Evolutionary conservation across 129 eudicot species (phyloP), one percentile per base, ranked within the genome.

Genomic region (Logfia minima): DNA sequence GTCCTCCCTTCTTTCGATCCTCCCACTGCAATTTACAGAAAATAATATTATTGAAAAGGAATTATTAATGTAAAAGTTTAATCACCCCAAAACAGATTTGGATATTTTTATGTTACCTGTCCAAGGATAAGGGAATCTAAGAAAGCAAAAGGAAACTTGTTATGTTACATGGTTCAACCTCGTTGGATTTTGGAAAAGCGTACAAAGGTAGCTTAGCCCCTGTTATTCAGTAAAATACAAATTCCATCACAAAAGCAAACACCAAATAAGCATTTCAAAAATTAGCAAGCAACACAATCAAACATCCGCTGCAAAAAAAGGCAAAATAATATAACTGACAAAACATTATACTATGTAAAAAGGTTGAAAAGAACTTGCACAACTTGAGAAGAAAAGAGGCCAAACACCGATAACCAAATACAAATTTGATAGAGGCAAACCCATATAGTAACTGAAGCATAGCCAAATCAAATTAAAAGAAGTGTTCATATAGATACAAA

Each of bases 141-240:
- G 86, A 94, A 94, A 59, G 89, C 92, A 75, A 86, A 84, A 29
- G 92, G 90, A 32, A 32, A 32, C 35, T 32, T 4, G 35, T 32
- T 32, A 32, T 80, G 24, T 79, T 83, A 43, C 75, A 41, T 39
- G 3, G 71, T 53, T 75, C 87, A 79, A 70, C 55, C 51, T 85
- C 77, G 71, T 68, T 79, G 79, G 58, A 74, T 78, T 80, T 91
- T 74, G 87, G 87, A 75, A 86, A 95, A 77, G 96, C 96, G 83
- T 93, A 93, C 81, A 90, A 19, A 79, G 98, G 98, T 65, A 93
- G 79, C 87, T 88, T 93, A 43, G 98, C 80, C 26, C 98, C 97
- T 93, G 72, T 45, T 29, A 70, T 5, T 22, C 59, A 43, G 71
- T 43, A 28, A 6, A 59, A 70, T 4, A 58, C 35, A 67, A 63